A percentile compares a stretch with the other conserved stretches of the same genome.
Conservation (phyloP, 1,284 basidiomycete genomes). For the Xanthoconium separans region DNA sequence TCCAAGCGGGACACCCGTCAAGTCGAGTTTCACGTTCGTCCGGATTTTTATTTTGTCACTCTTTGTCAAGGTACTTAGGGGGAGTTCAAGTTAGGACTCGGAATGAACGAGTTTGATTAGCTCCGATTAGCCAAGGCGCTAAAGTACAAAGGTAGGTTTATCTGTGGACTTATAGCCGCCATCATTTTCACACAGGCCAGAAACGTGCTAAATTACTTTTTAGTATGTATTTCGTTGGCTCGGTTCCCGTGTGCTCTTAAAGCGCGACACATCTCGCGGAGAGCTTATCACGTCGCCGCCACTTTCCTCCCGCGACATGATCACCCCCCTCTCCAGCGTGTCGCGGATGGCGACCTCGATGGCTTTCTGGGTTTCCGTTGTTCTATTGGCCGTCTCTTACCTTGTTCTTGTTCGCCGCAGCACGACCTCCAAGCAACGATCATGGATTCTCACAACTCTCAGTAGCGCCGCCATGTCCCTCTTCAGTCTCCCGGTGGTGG, state of each 20-base stretch:
- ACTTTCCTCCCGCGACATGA: slow-evolving; percentile 18
- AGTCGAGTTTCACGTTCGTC: slow-evolving; percentile 16
- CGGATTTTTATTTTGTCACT: background rate
- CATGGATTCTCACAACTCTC: slow-evolving; percentile 55
- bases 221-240: slow-evolving; percentile 1
- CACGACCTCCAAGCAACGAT: slow-evolving; percentile 40
- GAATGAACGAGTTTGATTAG: background rate
- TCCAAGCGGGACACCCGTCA: background rate
- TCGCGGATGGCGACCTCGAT: slow-evolving; percentile 21
- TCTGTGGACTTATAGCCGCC: slow-evolving; percentile 15
- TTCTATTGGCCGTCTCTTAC: slow-evolving; percentile 35
- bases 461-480: slow-evolving; percentile 46
- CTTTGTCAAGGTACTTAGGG: background rate
- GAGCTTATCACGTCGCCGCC: slow-evolving; percentile 25
- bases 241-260: slow-evolving; percentile 26
- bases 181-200: slow-evolving; percentile 14
- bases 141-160: slow-evolving; percentile 15
- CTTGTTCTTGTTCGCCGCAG: slow-evolving; percentile 35
- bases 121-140: slow-evolving; percentile 3
- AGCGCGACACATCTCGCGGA: slow-evolving; percentile 10
- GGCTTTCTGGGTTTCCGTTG: slow-evolving; percentile 25
- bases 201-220: background rate
- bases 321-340: slow-evolving; percentile 16
- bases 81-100: background rate
- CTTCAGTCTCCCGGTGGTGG: slow-evolving; percentile 46